Percentiles rank a stretch among this genome's conserved stretches.
These are phyloP conservation scores for Pigoraptor vietnamica DNA, from an alignment of 78 protist genomes.

Conservation along the genomic window DNA sequence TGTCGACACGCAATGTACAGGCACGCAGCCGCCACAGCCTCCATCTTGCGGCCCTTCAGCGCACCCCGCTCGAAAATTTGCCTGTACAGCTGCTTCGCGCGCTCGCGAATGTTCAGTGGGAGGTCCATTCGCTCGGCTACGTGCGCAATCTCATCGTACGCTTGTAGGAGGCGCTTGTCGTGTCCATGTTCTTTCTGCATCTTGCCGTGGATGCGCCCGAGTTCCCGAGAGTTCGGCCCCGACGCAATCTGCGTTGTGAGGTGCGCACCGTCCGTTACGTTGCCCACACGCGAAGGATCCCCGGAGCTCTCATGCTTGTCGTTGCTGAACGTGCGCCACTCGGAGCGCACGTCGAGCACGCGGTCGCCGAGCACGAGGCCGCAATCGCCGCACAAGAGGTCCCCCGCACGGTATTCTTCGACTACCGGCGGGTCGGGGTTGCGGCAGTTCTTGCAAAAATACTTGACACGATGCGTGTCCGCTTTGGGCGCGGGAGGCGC, in stretches of 20 bases:
- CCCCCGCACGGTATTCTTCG: not conserved
- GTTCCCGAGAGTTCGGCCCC: not conserved
- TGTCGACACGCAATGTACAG: not conserved
- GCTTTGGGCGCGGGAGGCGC: no score
- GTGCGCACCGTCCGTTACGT: not conserved
- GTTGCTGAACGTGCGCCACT: slow-evolving; percentile 2
- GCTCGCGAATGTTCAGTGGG: not conserved
- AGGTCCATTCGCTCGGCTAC: not conserved
- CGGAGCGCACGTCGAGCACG: not conserved
- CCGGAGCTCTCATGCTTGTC: not conserved
- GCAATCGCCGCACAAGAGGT: not conserved
- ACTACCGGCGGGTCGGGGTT: not conserved
- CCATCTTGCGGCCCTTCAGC: not conserved
- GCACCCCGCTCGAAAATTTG: not conserved
- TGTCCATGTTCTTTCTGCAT: not conserved
- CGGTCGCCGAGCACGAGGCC: not conserved
- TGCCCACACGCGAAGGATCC: not conserved
- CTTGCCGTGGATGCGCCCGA: not conserved
- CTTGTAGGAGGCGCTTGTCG: not conserved
- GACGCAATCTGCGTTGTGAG: not conserved
- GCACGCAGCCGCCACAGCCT: not conserved
- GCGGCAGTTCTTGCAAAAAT: not conserved
- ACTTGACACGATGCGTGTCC: not conserved
- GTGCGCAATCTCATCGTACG: not conserved
- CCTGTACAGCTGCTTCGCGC: not conserved